Percentiles rank a stretch among this genome's conserved stretches.
These are phyloP conservation scores for Neurospora tetrasperma DNA, from an alignment of 495 filamentous ascomycete species.

Conservation along the genomic window DNA sequence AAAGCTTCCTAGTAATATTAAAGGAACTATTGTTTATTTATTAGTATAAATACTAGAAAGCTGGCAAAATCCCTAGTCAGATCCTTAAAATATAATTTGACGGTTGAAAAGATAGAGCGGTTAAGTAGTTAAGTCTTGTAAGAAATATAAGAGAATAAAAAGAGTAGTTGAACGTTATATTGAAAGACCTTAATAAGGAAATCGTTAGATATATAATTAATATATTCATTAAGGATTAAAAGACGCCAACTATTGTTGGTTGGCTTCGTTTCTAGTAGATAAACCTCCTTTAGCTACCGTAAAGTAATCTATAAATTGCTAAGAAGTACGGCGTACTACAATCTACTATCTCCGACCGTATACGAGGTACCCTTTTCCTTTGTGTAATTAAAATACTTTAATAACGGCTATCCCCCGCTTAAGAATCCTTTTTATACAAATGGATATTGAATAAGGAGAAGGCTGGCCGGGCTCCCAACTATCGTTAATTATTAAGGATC, in stretches of 20 bases:
- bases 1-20: background rate
- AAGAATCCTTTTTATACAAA: background rate
- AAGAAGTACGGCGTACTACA: too few species aligned
- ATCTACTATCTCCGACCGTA: too few species aligned
- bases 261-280: slow-evolving; percentile 1
- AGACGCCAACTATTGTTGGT: background rate
- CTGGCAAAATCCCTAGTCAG: background rate
- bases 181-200: background rate
- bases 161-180: slow-evolving; percentile 5
- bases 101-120: background rate
- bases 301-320: slow-evolving; percentile 2
- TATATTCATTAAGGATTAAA: background rate
- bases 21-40: slow-evolving; percentile 5
- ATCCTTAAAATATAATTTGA: slow-evolving; percentile 3
- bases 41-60: background rate
- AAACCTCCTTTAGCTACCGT: slow-evolving; percentile 4
- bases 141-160: slow-evolving; percentile 2
- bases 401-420: too few species aligned
- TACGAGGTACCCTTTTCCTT: too few species aligned
- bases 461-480: too few species aligned
- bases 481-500: too few species aligned
- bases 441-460: too few species aligned
- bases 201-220: background rate
- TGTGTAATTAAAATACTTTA: too few species aligned
- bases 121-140: slow-evolving; percentile 8